These are phyloP conservation scores for Cucurbita maxima DNA, from an alignment of 306 rosid species.

Conservation along the genomic window DNA sequence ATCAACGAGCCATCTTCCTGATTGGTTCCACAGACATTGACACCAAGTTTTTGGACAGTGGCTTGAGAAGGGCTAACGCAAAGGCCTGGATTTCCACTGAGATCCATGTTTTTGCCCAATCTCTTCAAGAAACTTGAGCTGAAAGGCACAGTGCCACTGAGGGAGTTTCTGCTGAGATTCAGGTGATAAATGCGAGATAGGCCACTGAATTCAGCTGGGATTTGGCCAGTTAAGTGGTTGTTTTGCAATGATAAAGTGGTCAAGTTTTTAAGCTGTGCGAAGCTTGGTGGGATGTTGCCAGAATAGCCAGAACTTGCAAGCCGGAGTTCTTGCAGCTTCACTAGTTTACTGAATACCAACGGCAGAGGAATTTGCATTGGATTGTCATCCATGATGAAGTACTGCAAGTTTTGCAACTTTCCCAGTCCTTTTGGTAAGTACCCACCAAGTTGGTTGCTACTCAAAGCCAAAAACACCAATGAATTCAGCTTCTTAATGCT, in stretches of 20 bases:
- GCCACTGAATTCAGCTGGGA: constrained; percentile 22
- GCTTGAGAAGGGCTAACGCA: constrained; percentile 29
- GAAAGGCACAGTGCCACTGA: constrained; percentile 36
- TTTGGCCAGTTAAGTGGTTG: constrained; percentile 24
- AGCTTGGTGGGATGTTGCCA: constrained; percentile 28
- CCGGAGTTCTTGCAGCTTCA: constrained; percentile 37
- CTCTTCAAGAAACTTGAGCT: constrained; percentile 33
- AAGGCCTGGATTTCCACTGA: constrained; percentile 36
- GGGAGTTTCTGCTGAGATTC: constrained; percentile 31
- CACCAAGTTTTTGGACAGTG: constrained; percentile 24
- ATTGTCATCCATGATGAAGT: constrained; percentile 35
- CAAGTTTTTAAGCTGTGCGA: constrained; percentile 23
- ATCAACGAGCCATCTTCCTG: constrained; percentile 4
- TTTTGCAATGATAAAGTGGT: constrained; percentile 37
- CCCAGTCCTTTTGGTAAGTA: constrained; percentile 22
- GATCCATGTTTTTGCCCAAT: constrained; percentile 34
- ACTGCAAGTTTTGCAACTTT: constrained; percentile 32
- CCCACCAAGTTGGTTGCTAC: constrained; percentile 25
- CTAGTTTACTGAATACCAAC: constrained; percentile 17
- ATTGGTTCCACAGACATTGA: constrained; percentile 23
- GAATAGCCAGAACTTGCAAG: constrained; percentile 32
- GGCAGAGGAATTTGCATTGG: constrained; percentile 30
- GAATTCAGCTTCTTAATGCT: constrained; percentile 15
- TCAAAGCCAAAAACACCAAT: constrained; percentile 29
- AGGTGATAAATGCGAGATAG: constrained; percentile 34